These are phyloP conservation scores for Aurantiochytrium sp. DNA, from an alignment of 108 stramenopile species.

Conservation along the genomic window DNA sequence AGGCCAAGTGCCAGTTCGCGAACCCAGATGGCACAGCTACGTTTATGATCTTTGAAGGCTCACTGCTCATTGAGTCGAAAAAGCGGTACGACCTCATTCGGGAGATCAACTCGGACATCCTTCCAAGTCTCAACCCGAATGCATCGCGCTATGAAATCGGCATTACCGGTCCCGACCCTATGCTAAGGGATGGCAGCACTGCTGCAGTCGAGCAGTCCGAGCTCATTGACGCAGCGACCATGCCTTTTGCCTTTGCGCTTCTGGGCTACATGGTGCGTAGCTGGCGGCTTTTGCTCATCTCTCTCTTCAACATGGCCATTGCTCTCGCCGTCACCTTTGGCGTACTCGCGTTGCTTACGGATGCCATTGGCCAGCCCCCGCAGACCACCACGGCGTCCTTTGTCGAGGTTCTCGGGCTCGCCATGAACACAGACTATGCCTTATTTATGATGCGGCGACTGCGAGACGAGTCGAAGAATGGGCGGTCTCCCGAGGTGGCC, in stretches of 20 bases:
- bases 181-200: background rate
- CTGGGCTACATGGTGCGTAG: constrained; percentile 3
- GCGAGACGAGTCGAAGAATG: background rate
- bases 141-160: background rate
- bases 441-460: background rate
- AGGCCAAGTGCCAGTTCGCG: background rate
- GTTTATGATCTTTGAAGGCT: background rate
- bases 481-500: background rate
- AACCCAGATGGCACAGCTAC: background rate
- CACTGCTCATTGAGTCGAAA: background rate
- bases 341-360: background rate
- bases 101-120: background rate
- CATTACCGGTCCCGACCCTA: background rate
- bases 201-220: constrained; percentile 1
- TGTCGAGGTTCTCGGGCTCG: constrained; percentile 13
- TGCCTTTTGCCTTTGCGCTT: constrained; percentile 15
- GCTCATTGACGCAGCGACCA: background rate
- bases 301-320: background rate
- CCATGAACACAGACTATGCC: background rate
- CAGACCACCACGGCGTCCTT: background rate
- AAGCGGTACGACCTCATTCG: background rate
- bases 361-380: background rate
- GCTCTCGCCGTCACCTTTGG: background rate
- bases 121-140: background rate
- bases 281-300: background rate